Evolutionary conservation across 257 asterid genomes (phyloP).

Genomic region (Nicotiana sylvestris): DNA sequence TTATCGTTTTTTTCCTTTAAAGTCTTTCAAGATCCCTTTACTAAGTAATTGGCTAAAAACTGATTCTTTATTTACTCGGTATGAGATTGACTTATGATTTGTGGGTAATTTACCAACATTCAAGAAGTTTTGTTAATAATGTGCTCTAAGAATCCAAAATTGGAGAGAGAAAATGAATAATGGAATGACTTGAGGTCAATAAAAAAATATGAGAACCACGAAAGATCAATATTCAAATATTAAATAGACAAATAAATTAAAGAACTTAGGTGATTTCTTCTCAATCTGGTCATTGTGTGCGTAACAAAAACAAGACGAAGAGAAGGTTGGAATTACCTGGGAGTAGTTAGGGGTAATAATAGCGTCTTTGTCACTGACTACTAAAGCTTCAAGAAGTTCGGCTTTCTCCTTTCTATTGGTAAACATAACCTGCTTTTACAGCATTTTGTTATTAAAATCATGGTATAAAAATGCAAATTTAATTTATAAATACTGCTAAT

Average conservation of each 20-base stretch:
- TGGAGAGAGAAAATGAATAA: neutral
- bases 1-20: too few species aligned
- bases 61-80: too few species aligned
- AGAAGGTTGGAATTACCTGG: constrained; percentile 11
- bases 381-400: constrained; percentile 23
- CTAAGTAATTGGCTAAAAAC: too few species aligned
- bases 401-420: constrained; percentile 20
- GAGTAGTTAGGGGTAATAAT: neutral
- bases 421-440: constrained; percentile 20
- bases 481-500: too few species aligned
- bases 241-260: too few species aligned
- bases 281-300: too few species aligned
- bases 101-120: neutral
- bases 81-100: neutral
- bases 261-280: too few species aligned
- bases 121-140: neutral
- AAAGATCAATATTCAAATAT: too few species aligned
- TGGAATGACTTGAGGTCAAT: too few species aligned
- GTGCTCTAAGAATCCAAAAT: neutral
- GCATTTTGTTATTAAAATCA: neutral
- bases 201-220: too few species aligned
- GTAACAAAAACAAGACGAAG: too few species aligned
- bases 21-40: too few species aligned
- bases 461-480: neutral
- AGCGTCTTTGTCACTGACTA: constrained; percentile 11